A percentile compares a stretch with the other conserved stretches of the same genome.
Evolutionary conservation across 2,329 filamentous ascomycete species (phyloP).

Genomic region (Claviceps purpurea): DNA sequence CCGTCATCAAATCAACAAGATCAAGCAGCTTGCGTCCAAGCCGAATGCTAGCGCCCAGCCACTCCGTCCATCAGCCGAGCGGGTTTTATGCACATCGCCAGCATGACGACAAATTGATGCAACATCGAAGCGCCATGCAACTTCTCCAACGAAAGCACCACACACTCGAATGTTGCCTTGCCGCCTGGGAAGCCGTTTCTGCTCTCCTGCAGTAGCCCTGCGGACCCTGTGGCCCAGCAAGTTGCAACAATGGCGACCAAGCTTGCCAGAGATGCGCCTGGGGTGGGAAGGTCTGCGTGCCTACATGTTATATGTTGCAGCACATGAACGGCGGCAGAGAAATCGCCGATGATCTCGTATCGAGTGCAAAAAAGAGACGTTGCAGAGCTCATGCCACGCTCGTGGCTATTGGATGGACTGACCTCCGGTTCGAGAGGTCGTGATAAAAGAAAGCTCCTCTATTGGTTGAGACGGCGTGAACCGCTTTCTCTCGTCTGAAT

Average conservation of each 20-base stretch:
- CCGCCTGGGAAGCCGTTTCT: not conserved
- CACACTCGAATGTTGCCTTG: not conserved
- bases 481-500: not conserved
- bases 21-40: not conserved
- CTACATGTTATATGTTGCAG: too few relatives aligned
- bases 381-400: too few relatives aligned
- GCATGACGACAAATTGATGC: conserved; percentile 1
- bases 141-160: not conserved
- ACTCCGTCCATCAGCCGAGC: not conserved
- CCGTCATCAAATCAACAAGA: not conserved
- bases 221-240: too few relatives aligned
- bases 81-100: not conserved
- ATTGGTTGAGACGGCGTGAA: not conserved
- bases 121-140: not conserved
- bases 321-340: too few relatives aligned
- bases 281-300: too few relatives aligned
- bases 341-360: too few relatives aligned
- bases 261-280: too few relatives aligned
- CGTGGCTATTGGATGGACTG: too few relatives aligned
- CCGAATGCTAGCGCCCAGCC: not conserved
- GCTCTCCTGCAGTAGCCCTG: too few relatives aligned
- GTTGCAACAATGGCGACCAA: too few relatives aligned
- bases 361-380: too few relatives aligned
- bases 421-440: not conserved
- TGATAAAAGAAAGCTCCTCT: not conserved